Conservation (phyloP, 1,284 basidiomycete genomes). For the Mycosarcoma maydis region DNA sequence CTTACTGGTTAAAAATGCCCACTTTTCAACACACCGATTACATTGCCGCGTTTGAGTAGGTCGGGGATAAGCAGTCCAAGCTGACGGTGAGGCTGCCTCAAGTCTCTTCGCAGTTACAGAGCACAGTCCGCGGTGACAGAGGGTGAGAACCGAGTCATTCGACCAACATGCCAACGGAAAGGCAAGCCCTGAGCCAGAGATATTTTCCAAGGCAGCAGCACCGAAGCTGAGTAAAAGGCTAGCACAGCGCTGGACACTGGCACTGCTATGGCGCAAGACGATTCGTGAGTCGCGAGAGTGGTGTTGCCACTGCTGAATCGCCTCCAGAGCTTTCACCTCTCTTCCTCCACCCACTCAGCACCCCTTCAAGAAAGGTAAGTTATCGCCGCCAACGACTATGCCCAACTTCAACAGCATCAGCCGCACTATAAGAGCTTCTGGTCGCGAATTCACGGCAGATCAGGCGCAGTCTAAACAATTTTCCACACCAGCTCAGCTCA, state of each 20-base stretch:
- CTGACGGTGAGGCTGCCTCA: not conserved
- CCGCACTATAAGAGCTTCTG: constrained; percentile 1
- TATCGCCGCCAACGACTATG: constrained; percentile 18
- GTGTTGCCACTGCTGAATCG: constrained; percentile 26
- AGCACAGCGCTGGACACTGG: not conserved
- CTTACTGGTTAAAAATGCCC: too few species aligned
- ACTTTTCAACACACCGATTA: not conserved
- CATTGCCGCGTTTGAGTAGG: constrained; percentile 1
- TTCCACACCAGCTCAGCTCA: not conserved
- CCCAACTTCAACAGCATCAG: constrained; percentile 8
- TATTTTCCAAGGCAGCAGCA: constrained; percentile 21
- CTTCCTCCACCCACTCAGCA: constrained; percentile 48
- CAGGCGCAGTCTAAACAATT: constrained; percentile 3
- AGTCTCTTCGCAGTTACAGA: constrained; percentile 1
- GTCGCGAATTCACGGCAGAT: not conserved
- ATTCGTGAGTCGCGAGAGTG: constrained; percentile 5
- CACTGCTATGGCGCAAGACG: not conserved
- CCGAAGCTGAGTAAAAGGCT: too few species aligned
- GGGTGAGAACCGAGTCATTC: constrained; percentile 1
- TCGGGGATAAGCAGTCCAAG: constrained; percentile 8
- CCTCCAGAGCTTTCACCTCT: constrained; percentile 8
- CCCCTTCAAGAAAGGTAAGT: constrained; percentile 55
- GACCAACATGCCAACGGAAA: not conserved
- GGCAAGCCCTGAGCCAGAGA: too few species aligned
- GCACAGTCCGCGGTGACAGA: constrained; percentile 10